phyloP scores from a whole-genome alignment of 257 asterid genomes.

The Nicotiana undulata region DNA sequence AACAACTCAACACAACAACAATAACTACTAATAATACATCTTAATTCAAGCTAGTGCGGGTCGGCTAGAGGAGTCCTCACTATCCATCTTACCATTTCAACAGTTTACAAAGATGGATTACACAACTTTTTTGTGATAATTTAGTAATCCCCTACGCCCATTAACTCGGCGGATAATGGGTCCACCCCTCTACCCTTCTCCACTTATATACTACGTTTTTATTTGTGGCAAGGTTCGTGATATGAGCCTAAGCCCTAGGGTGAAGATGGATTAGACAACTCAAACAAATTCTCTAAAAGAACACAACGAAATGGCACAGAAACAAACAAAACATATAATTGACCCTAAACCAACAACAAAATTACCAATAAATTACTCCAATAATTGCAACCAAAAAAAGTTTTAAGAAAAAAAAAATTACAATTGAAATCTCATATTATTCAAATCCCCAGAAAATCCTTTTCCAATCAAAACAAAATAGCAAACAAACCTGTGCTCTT shows the following conservation, averaged over 20 bases:
- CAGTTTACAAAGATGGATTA: not conserved
- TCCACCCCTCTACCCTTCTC: not conserved
- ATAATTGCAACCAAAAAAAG: no score
- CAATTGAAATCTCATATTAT: not conserved
- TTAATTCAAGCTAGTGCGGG: not conserved
- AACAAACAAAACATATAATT: not conserved
- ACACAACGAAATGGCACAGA: not conserved
- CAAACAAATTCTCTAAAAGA: not conserved
- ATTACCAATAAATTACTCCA: not conserved
- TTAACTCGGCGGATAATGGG: not conserved
- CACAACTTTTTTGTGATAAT: no score
- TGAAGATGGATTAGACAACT: not conserved
- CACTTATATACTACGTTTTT: not conserved
- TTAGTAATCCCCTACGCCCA: not conserved
- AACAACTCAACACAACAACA: not conserved
- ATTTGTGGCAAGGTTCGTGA: not conserved
- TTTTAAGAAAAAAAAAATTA: not conserved
- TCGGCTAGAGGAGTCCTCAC: not conserved
- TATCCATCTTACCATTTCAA: not conserved
- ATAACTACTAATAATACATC: not conserved
- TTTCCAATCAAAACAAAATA: not conserved
- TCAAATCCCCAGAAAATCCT: not conserved
- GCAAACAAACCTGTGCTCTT: conserved; percentile 53
- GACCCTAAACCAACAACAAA: not conserved
- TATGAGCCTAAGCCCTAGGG: no score